These are phyloP conservation scores for Phialophora tarda DNA, from an alignment of 2,329 filamentous ascomycete genomes.

Conservation along the genomic window DNA sequence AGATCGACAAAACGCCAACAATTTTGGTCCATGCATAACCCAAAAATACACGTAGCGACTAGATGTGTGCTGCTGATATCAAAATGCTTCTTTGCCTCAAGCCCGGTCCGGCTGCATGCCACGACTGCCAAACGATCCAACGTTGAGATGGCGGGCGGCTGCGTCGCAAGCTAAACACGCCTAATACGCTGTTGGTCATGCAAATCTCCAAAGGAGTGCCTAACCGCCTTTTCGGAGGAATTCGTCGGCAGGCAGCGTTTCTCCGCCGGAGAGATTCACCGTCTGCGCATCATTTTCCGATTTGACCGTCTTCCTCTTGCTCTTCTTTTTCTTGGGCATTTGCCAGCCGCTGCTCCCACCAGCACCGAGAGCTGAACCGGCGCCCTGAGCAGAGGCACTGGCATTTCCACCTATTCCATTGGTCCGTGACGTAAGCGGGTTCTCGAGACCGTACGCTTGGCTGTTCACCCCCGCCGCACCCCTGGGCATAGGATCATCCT, in stretches of 20 bases:
- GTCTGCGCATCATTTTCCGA: slow-evolving; percentile 43
- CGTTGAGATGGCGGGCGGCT: not conserved
- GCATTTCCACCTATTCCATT: slow-evolving; percentile 42
- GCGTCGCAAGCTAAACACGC: not conserved
- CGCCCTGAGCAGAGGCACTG: slow-evolving; percentile 26
- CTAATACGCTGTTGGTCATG: slow-evolving; percentile 16
- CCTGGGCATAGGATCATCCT: slow-evolving; percentile 5
- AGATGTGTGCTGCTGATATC: slow-evolving; percentile 36
- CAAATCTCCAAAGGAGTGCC: slow-evolving; percentile 38
- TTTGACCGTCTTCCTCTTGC: slow-evolving; percentile 51
- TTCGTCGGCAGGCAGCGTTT: slow-evolving; percentile 51
- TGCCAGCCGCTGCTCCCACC: slow-evolving; percentile 46
- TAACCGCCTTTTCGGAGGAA: slow-evolving; percentile 54
- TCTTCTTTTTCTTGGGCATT: slow-evolving; percentile 49
- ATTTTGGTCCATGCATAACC: slow-evolving; percentile 34
- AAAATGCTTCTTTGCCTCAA: slow-evolving; percentile 17
- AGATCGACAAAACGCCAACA: slow-evolving; percentile 36
- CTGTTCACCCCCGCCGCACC: slow-evolving; percentile 19
- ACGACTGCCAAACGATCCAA: not conserved
- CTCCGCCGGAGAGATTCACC: slow-evolving; percentile 43
- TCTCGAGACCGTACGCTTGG: slow-evolving; percentile 46
- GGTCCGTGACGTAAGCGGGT: slow-evolving; percentile 47
- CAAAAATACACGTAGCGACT: slow-evolving; percentile 35
- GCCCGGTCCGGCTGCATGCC: not conserved
- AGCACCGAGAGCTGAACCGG: slow-evolving; percentile 6